Conservation (phyloP, 176 grass and related monocot genomes). For the Elaeis guineensis region DNA sequence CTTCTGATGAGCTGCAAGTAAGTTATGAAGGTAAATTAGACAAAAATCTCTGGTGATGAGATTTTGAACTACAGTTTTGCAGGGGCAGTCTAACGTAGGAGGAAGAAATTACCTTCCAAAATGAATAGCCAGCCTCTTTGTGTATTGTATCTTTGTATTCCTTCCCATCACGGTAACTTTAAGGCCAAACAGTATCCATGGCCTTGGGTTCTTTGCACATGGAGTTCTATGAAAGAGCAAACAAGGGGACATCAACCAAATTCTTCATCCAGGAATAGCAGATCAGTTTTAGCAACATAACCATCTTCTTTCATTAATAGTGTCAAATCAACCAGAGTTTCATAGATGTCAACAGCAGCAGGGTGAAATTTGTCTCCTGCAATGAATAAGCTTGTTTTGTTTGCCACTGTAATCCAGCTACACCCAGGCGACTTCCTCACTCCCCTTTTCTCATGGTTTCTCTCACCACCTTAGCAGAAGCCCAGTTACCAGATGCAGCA, state of each 20-base stretch:
- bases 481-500: constrained; percentile 65
- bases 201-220: too few relatives aligned
- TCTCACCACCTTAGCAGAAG: constrained; percentile 38
- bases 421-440: constrained; percentile 50
- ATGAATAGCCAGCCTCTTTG: too few relatives aligned
- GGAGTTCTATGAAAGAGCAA: background rate
- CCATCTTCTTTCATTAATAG: constrained; percentile 40
- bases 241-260: constrained; percentile 11
- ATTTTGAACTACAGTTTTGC: too few relatives aligned
- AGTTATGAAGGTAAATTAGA: too few relatives aligned
- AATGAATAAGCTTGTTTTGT: constrained; percentile 41
- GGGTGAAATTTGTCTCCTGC: constrained; percentile 53
- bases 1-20: too few relatives aligned
- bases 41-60: too few relatives aligned
- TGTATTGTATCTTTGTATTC: too few relatives aligned
- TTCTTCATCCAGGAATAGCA: constrained; percentile 15
- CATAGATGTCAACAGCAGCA: constrained; percentile 27
- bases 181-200: too few relatives aligned
- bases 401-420: constrained; percentile 61
- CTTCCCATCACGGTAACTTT: too few relatives aligned
- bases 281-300: constrained; percentile 20
- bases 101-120: too few relatives aligned
- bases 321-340: constrained; percentile 37
- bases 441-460: constrained; percentile 55
- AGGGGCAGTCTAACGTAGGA: too few relatives aligned